Evolutionary conservation across 148 eudicot genomes (phyloP), one percentile per base, ranked within the genome.

Genomic region (Limonium bicolor): DNA sequence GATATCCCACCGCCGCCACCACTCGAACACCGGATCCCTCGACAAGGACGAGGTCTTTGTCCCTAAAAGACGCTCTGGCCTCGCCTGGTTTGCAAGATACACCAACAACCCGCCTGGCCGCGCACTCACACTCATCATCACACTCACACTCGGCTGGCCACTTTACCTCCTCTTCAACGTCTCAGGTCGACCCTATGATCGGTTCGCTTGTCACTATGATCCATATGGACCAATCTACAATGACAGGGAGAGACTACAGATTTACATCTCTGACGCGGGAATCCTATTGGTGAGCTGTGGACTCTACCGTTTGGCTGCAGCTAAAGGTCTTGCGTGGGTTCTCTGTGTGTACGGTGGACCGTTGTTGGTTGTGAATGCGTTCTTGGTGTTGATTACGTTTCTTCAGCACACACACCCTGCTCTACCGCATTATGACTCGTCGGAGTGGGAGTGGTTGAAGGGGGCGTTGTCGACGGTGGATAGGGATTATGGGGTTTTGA

Each of bases 361-460:
- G 5, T 48, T 86, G 47, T 60, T 86, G 0, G 64, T 86, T 15
- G 80, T 86, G 16, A 86, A 81, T 22, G 94, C 67, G n/a, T 86
- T 78, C 28, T 78, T 86, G 0, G 94, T 82, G 20, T 31, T 78
- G 37, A 86, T 86, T 35, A 82, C 96, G 0, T 82, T 50, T 46
- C 59, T 86, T 26, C 94, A 82, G 48, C 96, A 81, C 45, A 86
- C 96, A 0, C 96, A 82, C 71, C 79, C 84, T 25, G 46, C 84
- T 1, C 49, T 86, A 48, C 96, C 96, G 13, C 96, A 78, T 53
- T 86, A 86, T 2, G 82, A 82, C 24, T 56, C 84, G 0, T 68
- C 94, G 0, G 96, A 86, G 22, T 86, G 96, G 96, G 87, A 86
- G 13, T 86, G 94, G 94, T 36, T 86, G 25, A 64, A 84, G 35